These are phyloP conservation scores for Fusarium paranaense DNA, from an alignment of 2,329 filamentous ascomycete genomes.

Conservation along the genomic window DNA sequence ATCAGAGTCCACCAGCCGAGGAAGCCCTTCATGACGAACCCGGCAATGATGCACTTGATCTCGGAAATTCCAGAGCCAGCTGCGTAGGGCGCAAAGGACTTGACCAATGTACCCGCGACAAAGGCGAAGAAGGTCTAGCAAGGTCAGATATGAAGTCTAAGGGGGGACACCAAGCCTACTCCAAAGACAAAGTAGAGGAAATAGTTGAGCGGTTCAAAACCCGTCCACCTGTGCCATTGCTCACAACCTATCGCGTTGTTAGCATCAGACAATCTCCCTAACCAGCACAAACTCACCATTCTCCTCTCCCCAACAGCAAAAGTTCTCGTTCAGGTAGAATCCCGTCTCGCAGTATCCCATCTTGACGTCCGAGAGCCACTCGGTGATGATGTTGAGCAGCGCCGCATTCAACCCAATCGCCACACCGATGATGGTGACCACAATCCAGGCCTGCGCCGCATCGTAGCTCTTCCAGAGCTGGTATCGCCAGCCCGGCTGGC, in stretches of 20 bases:
- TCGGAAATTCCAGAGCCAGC: slow-evolving; percentile 97
- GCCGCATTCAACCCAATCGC: slow-evolving; percentile 94
- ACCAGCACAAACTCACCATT: slow-evolving; percentile 64
- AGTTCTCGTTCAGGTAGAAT: slow-evolving; percentile 97
- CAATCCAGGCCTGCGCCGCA: slow-evolving; percentile 97
- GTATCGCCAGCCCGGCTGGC: slow-evolving; percentile 80
- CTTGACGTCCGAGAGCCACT: slow-evolving; percentile 97
- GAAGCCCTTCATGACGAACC: slow-evolving; percentile 99
- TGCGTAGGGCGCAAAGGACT: slow-evolving; percentile 92
- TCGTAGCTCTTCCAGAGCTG: slow-evolving; percentile 90
- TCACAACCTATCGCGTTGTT: slow-evolving; percentile 71
- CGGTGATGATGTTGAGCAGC: slow-evolving; percentile 92
- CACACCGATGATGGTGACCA: slow-evolving; percentile 92
- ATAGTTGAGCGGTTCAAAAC: slow-evolving; percentile 83
- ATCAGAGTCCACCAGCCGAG: slow-evolving; percentile 89
- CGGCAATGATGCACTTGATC: slow-evolving; percentile 99
- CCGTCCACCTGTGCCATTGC: slow-evolving; percentile 92
- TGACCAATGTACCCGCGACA: slow-evolving; percentile 85
- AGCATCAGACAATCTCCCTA: not conserved
- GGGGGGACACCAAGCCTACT: slow-evolving; percentile 56
- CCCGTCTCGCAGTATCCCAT: slow-evolving; percentile 94
- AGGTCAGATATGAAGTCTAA: slow-evolving; percentile 13
- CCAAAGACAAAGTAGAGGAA: slow-evolving; percentile 88
- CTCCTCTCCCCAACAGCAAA: slow-evolving; percentile 98
- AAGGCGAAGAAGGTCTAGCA: slow-evolving; percentile 80